A percentile compares a stretch with the other conserved stretches of the same genome.
phyloP scores from a whole-genome alignment of 345 rosid species.

The Rhodamnia argentea region DNA sequence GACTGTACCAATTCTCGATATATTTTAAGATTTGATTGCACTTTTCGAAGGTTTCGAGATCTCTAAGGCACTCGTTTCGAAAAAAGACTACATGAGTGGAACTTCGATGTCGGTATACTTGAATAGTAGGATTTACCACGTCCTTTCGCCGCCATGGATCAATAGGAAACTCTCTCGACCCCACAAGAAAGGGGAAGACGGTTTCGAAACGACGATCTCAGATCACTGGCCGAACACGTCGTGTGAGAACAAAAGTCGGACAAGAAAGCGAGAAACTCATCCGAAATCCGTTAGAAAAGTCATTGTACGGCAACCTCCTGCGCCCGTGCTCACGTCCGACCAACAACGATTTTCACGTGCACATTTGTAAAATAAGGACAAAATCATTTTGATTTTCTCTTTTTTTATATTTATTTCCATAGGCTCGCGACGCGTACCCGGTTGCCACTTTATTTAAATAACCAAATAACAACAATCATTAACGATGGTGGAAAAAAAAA shows the following conservation, averaged over 20 bases:
- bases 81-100: rapidly evolving
- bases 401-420: not conserved
- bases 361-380: not conserved
- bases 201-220: not conserved
- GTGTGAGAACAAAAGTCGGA: not conserved
- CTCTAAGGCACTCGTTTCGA: rapidly evolving
- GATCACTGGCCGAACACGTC: not conserved
- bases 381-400: not conserved
- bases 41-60: rapidly evolving
- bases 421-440: not conserved
- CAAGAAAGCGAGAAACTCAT: not conserved
- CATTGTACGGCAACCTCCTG: not conserved
- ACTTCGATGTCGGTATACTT: not conserved
- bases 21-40: too few relatives aligned
- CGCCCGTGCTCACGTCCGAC: not conserved
- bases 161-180: not conserved
- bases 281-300: not conserved
- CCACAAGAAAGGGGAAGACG: not conserved
- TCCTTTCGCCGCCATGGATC: too few relatives aligned
- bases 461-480: not conserved
- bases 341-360: not conserved
- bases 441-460: not conserved
- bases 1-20: too few relatives aligned
- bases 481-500: not conserved
- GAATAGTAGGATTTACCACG: not conserved